Percentiles rank a stretch among this genome's conserved stretches.
Conservation (phyloP, 2,329 filamentous ascomycete species). For the Apiospora pterosperma region DNA sequence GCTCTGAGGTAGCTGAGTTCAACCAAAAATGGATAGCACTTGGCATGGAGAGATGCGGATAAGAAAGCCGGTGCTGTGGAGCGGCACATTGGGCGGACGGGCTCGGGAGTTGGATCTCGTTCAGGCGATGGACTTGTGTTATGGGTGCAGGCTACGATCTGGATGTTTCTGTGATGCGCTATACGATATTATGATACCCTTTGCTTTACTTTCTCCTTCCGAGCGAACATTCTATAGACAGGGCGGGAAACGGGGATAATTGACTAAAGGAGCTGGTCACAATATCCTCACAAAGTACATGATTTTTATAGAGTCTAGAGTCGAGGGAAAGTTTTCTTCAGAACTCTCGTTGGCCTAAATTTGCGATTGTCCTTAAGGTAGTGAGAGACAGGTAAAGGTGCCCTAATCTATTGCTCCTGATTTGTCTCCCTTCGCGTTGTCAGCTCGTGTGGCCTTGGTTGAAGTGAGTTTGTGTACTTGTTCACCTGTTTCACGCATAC, state of each 20-base stretch:
- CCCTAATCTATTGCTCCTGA: too few relatives aligned
- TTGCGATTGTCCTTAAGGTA: not conserved
- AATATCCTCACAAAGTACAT: not conserved
- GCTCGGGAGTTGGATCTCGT: not conserved
- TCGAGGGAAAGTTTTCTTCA: not conserved
- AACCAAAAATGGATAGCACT: not conserved
- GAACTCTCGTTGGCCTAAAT: not conserved
- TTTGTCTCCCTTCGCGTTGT: too few relatives aligned
- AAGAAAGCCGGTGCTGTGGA: not conserved
- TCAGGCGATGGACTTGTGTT: not conserved
- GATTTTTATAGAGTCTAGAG: not conserved
- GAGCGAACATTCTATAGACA: not conserved
- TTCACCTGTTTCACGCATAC: too few relatives aligned
- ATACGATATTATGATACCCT: conserved; percentile 4
- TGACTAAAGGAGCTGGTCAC: not conserved
- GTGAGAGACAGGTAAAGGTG: not conserved
- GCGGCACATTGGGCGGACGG: not conserved
- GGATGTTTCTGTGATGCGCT: not conserved
- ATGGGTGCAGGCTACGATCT: not conserved
- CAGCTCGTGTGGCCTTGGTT: too few relatives aligned
- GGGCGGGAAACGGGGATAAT: not conserved
- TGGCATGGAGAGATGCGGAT: not conserved
- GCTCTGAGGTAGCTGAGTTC: conserved; percentile 10
- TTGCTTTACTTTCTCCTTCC: not conserved
- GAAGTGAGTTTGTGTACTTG: too few relatives aligned